Evolutionary conservation across 108 stramenopile species (phyloP).

Genomic region (Pinguiococcus pyrenoidosus): DNA sequence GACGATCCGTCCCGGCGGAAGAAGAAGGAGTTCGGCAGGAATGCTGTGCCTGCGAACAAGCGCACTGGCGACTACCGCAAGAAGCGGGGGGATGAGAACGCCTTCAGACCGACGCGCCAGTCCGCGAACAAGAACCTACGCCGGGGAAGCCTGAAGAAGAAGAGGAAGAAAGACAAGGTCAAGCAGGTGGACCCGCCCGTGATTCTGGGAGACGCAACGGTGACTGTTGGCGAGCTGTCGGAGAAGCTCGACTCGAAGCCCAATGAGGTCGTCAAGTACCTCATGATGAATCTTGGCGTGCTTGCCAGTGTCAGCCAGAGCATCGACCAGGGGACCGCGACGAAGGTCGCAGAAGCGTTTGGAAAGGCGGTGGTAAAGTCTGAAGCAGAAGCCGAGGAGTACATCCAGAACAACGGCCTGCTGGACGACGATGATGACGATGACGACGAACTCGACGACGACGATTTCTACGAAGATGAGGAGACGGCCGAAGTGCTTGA

Average conservation of each 20-base stretch:
- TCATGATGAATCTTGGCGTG: conserved; percentile 81
- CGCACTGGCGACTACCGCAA: no score
- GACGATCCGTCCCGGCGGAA: no score
- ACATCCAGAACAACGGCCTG: no score
- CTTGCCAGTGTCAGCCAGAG: conserved; percentile 79
- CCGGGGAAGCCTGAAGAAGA: not conserved
- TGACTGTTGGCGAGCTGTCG: conserved; percentile 63
- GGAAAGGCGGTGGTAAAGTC: conserved; percentile 42
- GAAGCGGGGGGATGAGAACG: no score
- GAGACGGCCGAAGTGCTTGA: no score
- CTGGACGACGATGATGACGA: conserved; percentile 48
- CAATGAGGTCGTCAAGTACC: conserved; percentile 72
- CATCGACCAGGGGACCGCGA: conserved; percentile 62
- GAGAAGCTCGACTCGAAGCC: conserved; percentile 64
- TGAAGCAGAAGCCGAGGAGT: not conserved
- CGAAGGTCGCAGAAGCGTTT: conserved; percentile 71
- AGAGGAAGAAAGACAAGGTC: not conserved
- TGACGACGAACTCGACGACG: conserved; percentile 47
- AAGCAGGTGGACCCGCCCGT: not conserved
- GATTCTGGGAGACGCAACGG: conserved; percentile 13
- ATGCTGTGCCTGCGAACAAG: no score
- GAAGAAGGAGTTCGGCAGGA: no score
- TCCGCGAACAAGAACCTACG: no score
- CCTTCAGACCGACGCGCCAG: no score
- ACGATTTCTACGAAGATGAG: conserved; percentile 48